Evolutionary conservation across 2,329 filamentous ascomycete genomes (phyloP), one percentile per base, ranked within the genome.

Genomic region (Phyllosticta paracitricarpa): DNA sequence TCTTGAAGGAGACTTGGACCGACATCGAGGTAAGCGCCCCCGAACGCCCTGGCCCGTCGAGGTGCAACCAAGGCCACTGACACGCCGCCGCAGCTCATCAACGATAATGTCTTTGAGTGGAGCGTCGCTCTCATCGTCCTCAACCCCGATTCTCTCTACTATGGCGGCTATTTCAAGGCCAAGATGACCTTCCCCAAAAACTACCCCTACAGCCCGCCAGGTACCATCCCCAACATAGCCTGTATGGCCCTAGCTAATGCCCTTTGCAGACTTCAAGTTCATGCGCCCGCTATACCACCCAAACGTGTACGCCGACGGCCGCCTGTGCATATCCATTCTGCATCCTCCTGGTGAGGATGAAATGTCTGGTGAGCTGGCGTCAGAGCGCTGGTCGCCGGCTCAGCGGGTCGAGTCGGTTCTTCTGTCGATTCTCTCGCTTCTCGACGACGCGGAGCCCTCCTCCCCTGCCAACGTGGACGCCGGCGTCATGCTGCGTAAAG

Each of bases 381-480:
- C 87, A 62, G 94, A 97, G 77, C 89, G 93, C 62, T 99, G 93
- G 93, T 91, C 90, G 5, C 92, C 94, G 1, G 86, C 94, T 3
- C 93, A 97, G 74, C 89, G 92, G 22, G 93, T 95, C 56, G 94
- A 97, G 77, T 95, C 91, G 2, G 92, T 99, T 40, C 83, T 99
- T 19, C 91, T 96, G 64, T 96, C 91, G 8, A 89, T 97, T 19
- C 83, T 97, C 7, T 88, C 94, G 5, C 84, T 99, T 2, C 85
- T 99, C 61, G 94, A 97, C 72, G 91, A 96, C 68, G 91, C 93
- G 14, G 93, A 99, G 75, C 90, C 95, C 69, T 91, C 86, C 67
- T 96, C 91, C 0, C 91, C 94, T 0, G 94, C 93, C 65, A 97
- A 97, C 72, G 92, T 97, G 61, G 93, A 97, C 67, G 93, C 94